Base-by-base conservation (phyloP, 345 rosid species). In the Populus tremula region DNA sequence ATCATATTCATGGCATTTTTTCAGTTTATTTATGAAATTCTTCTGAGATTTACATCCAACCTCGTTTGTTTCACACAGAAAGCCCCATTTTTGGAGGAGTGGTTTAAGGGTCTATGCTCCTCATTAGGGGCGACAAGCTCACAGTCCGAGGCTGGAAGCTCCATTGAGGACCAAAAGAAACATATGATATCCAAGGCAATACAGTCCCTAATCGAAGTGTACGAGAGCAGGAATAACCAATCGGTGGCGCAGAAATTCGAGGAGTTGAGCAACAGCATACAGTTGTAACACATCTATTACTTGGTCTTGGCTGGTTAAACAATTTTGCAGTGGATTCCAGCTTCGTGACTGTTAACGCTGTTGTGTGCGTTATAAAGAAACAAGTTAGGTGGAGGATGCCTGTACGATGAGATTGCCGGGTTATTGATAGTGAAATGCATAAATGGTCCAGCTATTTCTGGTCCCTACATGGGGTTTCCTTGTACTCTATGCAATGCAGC, bases 11-110 rank as follows among this genome's bases (percentile, higher is more conserved):
- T 29, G n/a, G 63, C 64, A 76, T 29, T 59, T 39, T 41, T 25
- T 67, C 63, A 47, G 1, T 54, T 75, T 50, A 27, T 9, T 62
- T 59, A n/a, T 41, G 63, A n/a, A 27, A 33, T 35, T 81, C 13
- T 74, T 17, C 18, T 9, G 27, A 54, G 71, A 13, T 23, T 77
- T 45, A 75, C 74, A 43, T 35, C 72, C 43, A 74, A 73, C 71
- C 59, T 47, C 47, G 47, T 74, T 2, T 81, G 63, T 86, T 23
- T 61, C 29, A 27, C 75, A 64, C 83, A 91, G 96, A 94, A 92
- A 89, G 88, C 94, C 25, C 56, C 82, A 39, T 91, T 89, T 82
- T 86, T 95, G 47, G 99, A 92, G 91, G 94, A 90, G 76, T 95
- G 98, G 96, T 89, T 92, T 81, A 93, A 88, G 88, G 78, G 53